A percentile compares a stretch with the other conserved stretches of the same genome.
Conservation (phyloP, 176 grass and related monocot genomes). For the Aechmea fasciata region DNA sequence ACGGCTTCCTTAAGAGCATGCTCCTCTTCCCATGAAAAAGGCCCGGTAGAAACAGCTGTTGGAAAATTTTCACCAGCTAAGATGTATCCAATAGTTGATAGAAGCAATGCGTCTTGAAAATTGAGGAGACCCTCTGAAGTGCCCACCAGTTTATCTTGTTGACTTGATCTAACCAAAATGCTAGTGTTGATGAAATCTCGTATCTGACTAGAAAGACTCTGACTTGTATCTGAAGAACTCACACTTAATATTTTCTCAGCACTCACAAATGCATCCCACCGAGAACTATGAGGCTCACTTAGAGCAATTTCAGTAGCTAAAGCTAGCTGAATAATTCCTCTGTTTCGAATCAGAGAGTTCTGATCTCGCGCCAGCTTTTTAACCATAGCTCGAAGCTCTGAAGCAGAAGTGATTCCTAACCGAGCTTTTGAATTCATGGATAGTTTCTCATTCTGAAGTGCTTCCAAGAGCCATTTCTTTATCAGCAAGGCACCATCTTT, state of each 20-base stretch:
- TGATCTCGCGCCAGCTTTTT: constrained; percentile 51
- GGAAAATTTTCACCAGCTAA: constrained; percentile 90
- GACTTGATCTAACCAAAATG: constrained; percentile 49
- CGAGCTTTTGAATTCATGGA: constrained; percentile 48
- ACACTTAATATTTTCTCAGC: constrained; percentile 88
- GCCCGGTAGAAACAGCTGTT: constrained; percentile 66
- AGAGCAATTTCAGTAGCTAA: constrained; percentile 64
- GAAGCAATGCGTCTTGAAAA: constrained; percentile 81
- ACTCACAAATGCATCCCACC: constrained; percentile 82
- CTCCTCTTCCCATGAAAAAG: constrained; percentile 98
- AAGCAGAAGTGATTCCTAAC: constrained; percentile 36
- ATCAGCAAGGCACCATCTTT: constrained; percentile 72
- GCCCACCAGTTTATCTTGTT: constrained; percentile 30
- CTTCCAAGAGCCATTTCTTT: constrained; percentile 93
- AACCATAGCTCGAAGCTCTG: constrained; percentile 60
- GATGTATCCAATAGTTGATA: constrained; percentile 82
- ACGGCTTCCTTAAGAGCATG: constrained; percentile 80
- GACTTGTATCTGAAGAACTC: constrained; percentile 70
- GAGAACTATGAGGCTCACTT: constrained; percentile 55
- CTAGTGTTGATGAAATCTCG: constrained; percentile 95
- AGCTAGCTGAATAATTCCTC: constrained; percentile 60
- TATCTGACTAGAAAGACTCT: constrained; percentile 89
- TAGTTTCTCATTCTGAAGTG: constrained; percentile 58
- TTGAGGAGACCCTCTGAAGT: constrained; percentile 55
- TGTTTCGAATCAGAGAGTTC: constrained; percentile 64